phyloP scores from a whole-genome alignment of 805 yeast species.

The Tetrapisispora arboricola region DNA sequence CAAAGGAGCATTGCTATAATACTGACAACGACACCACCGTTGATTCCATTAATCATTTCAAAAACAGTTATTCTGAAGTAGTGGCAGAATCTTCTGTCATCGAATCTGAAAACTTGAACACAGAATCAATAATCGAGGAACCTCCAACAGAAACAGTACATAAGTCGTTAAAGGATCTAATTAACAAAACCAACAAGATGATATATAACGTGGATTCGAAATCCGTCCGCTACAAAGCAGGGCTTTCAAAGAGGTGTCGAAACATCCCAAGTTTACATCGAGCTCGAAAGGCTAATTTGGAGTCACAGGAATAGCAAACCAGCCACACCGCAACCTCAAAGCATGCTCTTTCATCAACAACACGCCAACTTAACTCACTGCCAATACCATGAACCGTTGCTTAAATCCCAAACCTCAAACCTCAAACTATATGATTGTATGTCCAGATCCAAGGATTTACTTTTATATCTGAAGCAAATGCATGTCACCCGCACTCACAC shows the following conservation, averaged over 20 bases:
- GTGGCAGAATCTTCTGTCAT: background rate
- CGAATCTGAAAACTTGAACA: background rate
- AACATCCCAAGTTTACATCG: conserved; percentile 11
- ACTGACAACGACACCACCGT: too few species aligned
- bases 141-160: conserved; percentile 5
- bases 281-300: background rate
- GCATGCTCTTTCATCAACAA: too few species aligned
- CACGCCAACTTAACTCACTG: too few species aligned
- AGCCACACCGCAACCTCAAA: too few species aligned
- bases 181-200: conserved; percentile 17
- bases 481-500: too few species aligned
- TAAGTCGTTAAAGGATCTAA: conserved; percentile 20
- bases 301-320: too few species aligned
- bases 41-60: background rate
- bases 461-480: too few species aligned
- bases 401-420: too few species aligned
- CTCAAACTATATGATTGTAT: too few species aligned
- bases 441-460: too few species aligned
- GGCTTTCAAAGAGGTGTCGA: conserved; percentile 14
- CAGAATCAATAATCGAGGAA: background rate
- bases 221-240: conserved; percentile 18
- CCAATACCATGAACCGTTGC: too few species aligned
- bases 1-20: too few species aligned
- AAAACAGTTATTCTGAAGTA: background rate
- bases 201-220: conserved; percentile 20